Evolutionary conservation across 2,329 filamentous ascomycete genomes (phyloP).

Genomic region (Coniella lustricola): DNA sequence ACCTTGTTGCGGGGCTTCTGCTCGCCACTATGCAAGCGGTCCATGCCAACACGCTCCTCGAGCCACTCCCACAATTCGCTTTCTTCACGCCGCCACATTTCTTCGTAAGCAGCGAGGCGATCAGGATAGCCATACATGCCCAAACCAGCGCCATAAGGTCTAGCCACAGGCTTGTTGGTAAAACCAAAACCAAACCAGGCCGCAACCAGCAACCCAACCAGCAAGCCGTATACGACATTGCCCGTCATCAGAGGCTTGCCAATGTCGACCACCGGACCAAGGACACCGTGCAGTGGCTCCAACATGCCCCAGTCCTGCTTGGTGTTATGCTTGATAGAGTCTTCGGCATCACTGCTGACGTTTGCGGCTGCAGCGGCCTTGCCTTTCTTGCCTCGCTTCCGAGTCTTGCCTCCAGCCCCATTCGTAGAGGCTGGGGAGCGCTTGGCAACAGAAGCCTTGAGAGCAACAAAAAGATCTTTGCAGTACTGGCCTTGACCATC

Average conservation of each 20-base stretch:
- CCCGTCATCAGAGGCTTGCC: slow-evolving; percentile 65
- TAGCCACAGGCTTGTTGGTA: slow-evolving; percentile 30
- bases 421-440: slow-evolving; percentile 42
- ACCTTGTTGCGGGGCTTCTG: slow-evolving; percentile 38
- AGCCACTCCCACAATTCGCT: slow-evolving; percentile 90
- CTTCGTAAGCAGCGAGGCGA: slow-evolving; percentile 77
- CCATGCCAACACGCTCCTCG: slow-evolving; percentile 75
- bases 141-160: slow-evolving; percentile 32
- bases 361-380: slow-evolving; percentile 39
- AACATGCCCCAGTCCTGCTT: slow-evolving; percentile 66
- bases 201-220: slow-evolving; percentile 66
- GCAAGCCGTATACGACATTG: slow-evolving; percentile 69
- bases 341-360: slow-evolving; percentile 32
- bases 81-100: slow-evolving; percentile 85
- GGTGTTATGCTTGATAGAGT: slow-evolving; percentile 33
- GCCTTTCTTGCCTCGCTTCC: slow-evolving; percentile 54
- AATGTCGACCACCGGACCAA: slow-evolving; percentile 65
- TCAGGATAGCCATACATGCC: slow-evolving; percentile 47
- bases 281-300: slow-evolving; percentile 65
- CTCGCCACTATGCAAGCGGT: slow-evolving; percentile 41
- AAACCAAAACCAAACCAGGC: slow-evolving; percentile 64
- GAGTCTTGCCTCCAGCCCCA: slow-evolving; percentile 44
- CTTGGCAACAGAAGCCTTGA: slow-evolving; percentile 67
- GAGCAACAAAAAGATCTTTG: slow-evolving; percentile 67
- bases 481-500: slow-evolving; percentile 83